These are phyloP conservation scores for Otatea glauca DNA, from an alignment of 176 grass and related monocot genomes.

Conservation along the genomic window DNA sequence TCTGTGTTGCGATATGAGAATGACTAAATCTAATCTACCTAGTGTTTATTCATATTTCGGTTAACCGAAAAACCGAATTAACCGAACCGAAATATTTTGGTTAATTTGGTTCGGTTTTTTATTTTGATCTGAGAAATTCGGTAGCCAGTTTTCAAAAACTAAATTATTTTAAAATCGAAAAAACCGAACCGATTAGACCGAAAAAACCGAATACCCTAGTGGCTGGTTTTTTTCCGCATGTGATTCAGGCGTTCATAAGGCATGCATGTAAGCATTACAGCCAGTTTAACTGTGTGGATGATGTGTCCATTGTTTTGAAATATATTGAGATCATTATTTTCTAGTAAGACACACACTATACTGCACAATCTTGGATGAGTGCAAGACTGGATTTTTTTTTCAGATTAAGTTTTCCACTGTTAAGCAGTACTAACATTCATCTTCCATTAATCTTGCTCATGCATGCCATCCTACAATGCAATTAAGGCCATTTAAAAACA, in stretches of 20 bases:
- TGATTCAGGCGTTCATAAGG: not conserved
- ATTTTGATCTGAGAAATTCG: no score
- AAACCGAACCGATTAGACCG: no score
- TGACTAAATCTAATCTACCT: no score
- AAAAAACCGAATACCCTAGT: no score
- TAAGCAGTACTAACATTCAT: not conserved
- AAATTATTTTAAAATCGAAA: no score
- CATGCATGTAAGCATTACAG: not conserved
- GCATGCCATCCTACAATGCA: slow-evolving; percentile 30
- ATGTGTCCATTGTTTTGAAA: not conserved
- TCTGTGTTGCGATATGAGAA: no score
- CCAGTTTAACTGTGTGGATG: not conserved
- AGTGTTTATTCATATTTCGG: no score
- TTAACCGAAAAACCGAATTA: no score
- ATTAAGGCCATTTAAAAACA: slow-evolving; percentile 45
- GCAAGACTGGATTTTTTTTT: not conserved
- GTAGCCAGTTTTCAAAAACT: no score
- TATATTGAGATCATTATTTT: not conserved
- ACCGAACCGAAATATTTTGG: no score
- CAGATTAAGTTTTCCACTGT: not conserved
- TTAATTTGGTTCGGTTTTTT: no score
- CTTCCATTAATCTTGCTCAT: slow-evolving; percentile 2
- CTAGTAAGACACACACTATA: not conserved
- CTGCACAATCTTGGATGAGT: not conserved
- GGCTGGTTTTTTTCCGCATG: no score